Base-by-base conservation (phyloP, 108 stramenopile genomes). In the Aurantiochytrium sp. region DNA sequence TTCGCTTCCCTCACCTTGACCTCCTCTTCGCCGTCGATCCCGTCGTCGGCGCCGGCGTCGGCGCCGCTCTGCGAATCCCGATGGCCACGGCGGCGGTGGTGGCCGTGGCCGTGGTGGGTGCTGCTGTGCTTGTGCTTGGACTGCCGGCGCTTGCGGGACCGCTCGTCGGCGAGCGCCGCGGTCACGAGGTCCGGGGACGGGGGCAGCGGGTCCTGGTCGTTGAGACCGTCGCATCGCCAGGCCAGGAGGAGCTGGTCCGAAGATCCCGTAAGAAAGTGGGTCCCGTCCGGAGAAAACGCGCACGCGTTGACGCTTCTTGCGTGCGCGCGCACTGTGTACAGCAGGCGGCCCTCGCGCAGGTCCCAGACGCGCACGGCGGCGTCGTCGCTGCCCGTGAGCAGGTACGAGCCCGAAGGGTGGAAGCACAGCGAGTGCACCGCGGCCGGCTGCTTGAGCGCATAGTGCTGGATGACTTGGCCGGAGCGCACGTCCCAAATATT, bases 271-370 rank as follows among this genome's bases (percentile, higher is more conserved):
- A 91, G 92, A 41, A 93, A 92, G 68, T 54, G 55, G 42, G 41
- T 17, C 36, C 93, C 92, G 65, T 36, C 27, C 4, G 36, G 68
- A 2, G 90, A 87, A 87, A 93, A 94, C 41, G 88, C 65, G 68
- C 68, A 39, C 4, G 69, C 55, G 17, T 48, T 39, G 32, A 88
- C 89, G n/a, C 55, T 41, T n/a, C 89, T 91, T 39, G n/a, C n/a
- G 88, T 94, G 94, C 10, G 93, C 91, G 32, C 89, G 91, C 41
- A 94, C 55, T 19, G 93, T 93, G 88, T 92, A 94, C n/a, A 93
- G 86, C 50, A 94, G 81, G 41, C 92, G 92, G 5, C 93, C 94
- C 65, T 93, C 92, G n/a, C 94, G 91, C 53, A 94, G 85, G 68
- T 94, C 94, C 93, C 93, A 94, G 15, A 93, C 85, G 87, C 90